Percentiles rank a stretch among this genome's conserved stretches.
These are phyloP conservation scores for Arthroderma uncinatum DNA, from an alignment of 2,329 filamentous ascomycete species.

Conservation along the genomic window DNA sequence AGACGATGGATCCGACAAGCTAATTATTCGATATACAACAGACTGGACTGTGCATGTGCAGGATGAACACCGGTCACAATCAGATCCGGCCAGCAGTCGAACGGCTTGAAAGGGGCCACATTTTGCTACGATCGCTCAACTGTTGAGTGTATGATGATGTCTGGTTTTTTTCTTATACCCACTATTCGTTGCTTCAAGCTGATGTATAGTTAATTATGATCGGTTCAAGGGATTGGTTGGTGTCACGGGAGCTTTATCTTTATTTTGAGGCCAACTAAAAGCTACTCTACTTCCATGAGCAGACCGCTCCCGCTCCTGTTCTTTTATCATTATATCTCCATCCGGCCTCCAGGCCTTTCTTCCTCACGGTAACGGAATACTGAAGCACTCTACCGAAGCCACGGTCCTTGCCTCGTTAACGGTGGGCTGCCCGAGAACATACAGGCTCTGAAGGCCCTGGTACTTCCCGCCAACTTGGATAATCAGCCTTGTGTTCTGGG, in stretches of 20 bases:
- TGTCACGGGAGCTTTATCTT: background rate
- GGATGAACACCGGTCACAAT: background rate
- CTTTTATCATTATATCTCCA: background rate
- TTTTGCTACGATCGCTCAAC: background rate
- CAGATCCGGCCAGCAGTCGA: background rate
- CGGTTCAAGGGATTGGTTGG: background rate
- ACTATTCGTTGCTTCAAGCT: background rate
- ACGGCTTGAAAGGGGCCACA: too few relatives aligned
- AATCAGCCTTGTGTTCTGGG: background rate
- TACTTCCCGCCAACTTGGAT: background rate
- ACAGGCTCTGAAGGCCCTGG: background rate
- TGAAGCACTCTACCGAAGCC: background rate
- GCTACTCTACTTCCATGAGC: background rate
- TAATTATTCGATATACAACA: slow-evolving; percentile 13
- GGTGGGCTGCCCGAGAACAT: background rate
- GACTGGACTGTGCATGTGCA: slow-evolving; percentile 11
- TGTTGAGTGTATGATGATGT: background rate
- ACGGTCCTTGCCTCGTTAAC: background rate
- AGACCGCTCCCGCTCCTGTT: background rate
- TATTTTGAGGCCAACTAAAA: background rate
- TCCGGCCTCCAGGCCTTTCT: background rate
- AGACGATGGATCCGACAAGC: slow-evolving; percentile 8
- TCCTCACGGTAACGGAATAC: background rate
- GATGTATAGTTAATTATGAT: background rate
- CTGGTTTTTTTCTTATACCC: background rate